Conservation (phyloP, 2,329 filamentous ascomycete species). For the Laburnicola sp. region DNA sequence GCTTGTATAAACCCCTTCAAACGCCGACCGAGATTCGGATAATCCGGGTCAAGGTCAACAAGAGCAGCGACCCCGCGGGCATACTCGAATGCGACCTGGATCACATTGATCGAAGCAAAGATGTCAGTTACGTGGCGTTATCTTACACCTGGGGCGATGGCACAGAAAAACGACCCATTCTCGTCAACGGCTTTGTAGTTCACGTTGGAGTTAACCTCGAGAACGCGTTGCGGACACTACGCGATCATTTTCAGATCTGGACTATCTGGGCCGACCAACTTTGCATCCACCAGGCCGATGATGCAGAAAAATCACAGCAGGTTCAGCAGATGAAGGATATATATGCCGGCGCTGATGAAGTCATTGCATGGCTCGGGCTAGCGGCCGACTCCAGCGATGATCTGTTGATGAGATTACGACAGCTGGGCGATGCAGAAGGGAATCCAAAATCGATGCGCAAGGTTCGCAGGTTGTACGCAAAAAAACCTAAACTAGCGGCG, state of each 20-base stretch:
- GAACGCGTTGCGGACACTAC: neutral
- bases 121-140: neutral
- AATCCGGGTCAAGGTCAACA: neutral
- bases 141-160: conserved; percentile 3
- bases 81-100: neutral
- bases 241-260: neutral
- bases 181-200: neutral
- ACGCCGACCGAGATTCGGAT: neutral
- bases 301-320: neutral
- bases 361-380: neutral
- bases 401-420: neutral
- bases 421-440: neutral
- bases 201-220: neutral
- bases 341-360: neutral
- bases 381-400: neutral
- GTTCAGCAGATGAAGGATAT: conserved; percentile 5
- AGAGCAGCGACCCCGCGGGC: neutral
- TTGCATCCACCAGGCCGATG: conserved; percentile 5
- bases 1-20: neutral
- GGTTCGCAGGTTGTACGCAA: neutral
- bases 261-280: conserved; percentile 1
- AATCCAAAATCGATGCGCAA: neutral
- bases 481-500: neutral
- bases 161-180: neutral
- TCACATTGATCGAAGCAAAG: neutral